phyloP scores from a whole-genome alignment of 371 early-diverging fungal species.

The Lichtheimia ramosa region DNA sequence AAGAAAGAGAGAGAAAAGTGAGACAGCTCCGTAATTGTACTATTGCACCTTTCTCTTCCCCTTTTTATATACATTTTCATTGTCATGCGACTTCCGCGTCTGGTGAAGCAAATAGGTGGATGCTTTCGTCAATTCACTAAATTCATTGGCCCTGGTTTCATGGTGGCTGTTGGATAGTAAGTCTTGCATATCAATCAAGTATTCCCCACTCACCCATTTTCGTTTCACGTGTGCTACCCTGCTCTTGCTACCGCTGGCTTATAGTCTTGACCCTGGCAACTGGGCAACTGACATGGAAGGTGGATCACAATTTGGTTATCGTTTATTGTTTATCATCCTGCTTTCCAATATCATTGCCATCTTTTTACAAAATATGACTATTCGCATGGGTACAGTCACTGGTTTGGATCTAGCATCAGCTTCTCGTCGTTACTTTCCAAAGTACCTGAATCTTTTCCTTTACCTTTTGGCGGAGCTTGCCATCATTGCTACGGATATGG shows the following conservation, averaged over 20 bases:
- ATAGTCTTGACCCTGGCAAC: conserved; percentile 72
- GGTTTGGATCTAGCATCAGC: conserved; percentile 75
- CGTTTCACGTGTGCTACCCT: background rate
- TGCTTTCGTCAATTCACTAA: conserved; percentile 11
- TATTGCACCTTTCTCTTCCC: too few relatives aligned
- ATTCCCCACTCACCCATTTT: background rate
- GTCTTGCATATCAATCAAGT: background rate
- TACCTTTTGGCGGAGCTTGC: conserved; percentile 76
- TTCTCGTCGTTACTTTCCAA: conserved; percentile 60
- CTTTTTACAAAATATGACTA: conserved; percentile 73
- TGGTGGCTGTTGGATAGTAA: conserved; percentile 54
- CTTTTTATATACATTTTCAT: too few relatives aligned
- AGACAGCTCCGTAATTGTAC: too few relatives aligned
- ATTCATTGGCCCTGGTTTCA: conserved; percentile 52
- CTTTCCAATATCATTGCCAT: conserved; percentile 78
- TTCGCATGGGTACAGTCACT: conserved; percentile 78
- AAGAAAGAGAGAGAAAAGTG: too few relatives aligned
- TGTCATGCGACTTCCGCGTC: too few relatives aligned
- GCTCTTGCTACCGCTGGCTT: background rate
- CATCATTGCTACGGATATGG: conserved; percentile 76
- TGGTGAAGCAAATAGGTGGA: too few relatives aligned
- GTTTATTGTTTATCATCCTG: conserved; percentile 70
- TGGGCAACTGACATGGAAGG: conserved; percentile 77
- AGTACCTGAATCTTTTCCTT: conserved; percentile 56
- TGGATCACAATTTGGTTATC: conserved; percentile 77